Conservation (phyloP, 176 grass and related monocot species). For the Aegilops bicornis region DNA sequence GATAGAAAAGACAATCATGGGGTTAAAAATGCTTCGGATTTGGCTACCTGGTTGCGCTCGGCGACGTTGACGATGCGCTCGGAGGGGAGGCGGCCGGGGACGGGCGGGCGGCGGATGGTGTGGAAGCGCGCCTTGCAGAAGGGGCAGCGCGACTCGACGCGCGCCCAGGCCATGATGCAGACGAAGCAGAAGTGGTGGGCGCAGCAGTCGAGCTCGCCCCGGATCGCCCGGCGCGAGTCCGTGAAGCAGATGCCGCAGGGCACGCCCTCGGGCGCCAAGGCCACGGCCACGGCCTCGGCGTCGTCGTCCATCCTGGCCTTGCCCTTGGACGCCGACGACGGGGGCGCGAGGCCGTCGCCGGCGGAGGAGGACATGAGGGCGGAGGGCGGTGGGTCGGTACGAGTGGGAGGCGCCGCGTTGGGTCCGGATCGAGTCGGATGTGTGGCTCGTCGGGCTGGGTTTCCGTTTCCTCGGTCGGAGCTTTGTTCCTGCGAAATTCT, state of each 20-base stretch:
- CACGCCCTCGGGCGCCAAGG: background rate
- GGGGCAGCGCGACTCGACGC: slow-evolving; percentile 86
- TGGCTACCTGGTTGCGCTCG: slow-evolving; percentile 64
- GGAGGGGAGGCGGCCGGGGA: slow-evolving; percentile 43
- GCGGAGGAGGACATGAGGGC: slow-evolving; percentile 22
- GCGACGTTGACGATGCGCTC: slow-evolving; percentile 55
- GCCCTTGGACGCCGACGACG: background rate
- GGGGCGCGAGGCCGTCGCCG: background rate
- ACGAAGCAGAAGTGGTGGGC: slow-evolving; percentile 88
- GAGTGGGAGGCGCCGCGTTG: background rate
- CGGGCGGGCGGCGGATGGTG: slow-evolving; percentile 57
- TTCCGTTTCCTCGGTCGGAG: background rate
- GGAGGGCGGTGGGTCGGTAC: background rate
- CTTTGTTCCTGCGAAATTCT: too few species aligned
- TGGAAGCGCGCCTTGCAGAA: slow-evolving; percentile 74
- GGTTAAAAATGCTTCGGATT: background rate
- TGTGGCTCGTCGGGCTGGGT: background rate
- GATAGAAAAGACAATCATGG: too few species aligned
- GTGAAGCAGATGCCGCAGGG: slow-evolving; percentile 76
- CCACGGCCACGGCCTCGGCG: background rate
- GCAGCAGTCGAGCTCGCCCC: slow-evolving; percentile 74
- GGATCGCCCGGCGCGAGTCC: slow-evolving; percentile 36
- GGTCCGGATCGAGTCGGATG: background rate
- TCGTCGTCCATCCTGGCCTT: slow-evolving; percentile 22
- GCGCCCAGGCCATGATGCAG: slow-evolving; percentile 92